Evolutionary conservation across 192 early-diverging fungal genomes (phyloP).

Genomic region (Dimargaris cristalligena): DNA sequence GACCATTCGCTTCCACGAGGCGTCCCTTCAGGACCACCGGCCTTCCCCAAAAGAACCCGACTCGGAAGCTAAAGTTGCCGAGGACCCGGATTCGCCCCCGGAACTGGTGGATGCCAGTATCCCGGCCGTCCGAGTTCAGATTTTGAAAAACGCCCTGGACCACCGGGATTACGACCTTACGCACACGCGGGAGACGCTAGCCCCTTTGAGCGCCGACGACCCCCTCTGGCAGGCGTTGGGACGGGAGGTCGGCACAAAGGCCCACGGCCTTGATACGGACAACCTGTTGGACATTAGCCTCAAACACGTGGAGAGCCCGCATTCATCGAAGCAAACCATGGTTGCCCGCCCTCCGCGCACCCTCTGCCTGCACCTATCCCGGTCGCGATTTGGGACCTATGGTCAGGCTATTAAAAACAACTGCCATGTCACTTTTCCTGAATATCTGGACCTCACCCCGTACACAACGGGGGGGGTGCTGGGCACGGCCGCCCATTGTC

Average conservation of each 20-base stretch:
- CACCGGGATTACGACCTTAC: neutral
- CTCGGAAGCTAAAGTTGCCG: neutral
- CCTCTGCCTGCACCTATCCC: constrained; percentile 72
- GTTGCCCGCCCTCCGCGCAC: constrained; percentile 69
- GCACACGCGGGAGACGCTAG: neutral
- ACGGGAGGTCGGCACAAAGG: neutral
- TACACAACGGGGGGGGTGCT: constrained; percentile 55
- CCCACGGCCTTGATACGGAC: neutral
- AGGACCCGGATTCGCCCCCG: neutral
- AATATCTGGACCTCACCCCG: constrained; percentile 54
- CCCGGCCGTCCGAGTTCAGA: neutral
- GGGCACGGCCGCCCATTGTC: constrained; percentile 33
- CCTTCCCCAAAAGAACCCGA: neutral
- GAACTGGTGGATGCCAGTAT: neutral
- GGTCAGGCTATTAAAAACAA: constrained; percentile 63
- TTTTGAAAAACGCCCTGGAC: neutral
- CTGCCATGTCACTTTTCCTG: constrained; percentile 46
- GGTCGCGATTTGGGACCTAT: constrained; percentile 56
- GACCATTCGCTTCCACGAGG: constrained; percentile 24
- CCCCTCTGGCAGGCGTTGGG: no score
- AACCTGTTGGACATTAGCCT: constrained; percentile 20
- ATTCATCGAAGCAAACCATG: constrained; percentile 62
- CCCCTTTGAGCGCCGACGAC: neutral
- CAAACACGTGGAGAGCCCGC: constrained; percentile 14
- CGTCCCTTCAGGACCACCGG: constrained; percentile 14